Conservation (phyloP, 495 filamentous ascomycete species). For the Darksidea phi region DNA sequence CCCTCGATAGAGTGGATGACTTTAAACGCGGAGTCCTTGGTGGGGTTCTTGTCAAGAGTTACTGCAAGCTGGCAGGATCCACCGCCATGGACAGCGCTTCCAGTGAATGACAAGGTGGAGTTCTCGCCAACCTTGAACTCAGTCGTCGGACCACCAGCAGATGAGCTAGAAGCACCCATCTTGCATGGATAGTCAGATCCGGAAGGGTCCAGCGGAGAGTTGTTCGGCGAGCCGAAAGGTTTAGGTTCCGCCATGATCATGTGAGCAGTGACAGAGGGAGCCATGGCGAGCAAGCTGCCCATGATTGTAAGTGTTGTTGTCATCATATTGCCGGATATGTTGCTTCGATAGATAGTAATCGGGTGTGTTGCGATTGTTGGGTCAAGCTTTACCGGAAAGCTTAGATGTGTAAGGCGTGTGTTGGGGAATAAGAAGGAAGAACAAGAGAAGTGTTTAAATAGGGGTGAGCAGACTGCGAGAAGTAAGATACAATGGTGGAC, state of each 20-base stretch:
- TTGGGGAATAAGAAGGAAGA: background rate
- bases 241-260: slow-evolving; percentile 68
- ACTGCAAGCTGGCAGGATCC: slow-evolving; percentile 84
- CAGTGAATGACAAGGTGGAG: slow-evolving; percentile 54
- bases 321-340: slow-evolving; percentile 13
- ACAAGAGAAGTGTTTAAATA: background rate
- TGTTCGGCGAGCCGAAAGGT: slow-evolving; percentile 57
- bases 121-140: slow-evolving; percentile 53
- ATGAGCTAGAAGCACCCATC: slow-evolving; percentile 46
- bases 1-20: slow-evolving; percentile 81
- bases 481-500: background rate
- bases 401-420: background rate
- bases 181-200: slow-evolving; percentile 84
- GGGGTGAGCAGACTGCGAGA: background rate
- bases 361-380: slow-evolving; percentile 1
- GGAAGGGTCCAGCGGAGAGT: slow-evolving; percentile 60
- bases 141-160: slow-evolving; percentile 48
- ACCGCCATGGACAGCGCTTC: slow-evolving; percentile 70
- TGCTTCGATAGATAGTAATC: background rate
- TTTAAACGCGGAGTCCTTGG: slow-evolving; percentile 61
- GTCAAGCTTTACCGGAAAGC: background rate
- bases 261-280: slow-evolving; percentile 56
- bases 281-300: slow-evolving; percentile 41
- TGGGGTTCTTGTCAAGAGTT: slow-evolving; percentile 66
- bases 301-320: background rate